phyloP scores from a whole-genome alignment of 1,284 basidiomycete species.

The Lentinula novae-zelandiae region DNA sequence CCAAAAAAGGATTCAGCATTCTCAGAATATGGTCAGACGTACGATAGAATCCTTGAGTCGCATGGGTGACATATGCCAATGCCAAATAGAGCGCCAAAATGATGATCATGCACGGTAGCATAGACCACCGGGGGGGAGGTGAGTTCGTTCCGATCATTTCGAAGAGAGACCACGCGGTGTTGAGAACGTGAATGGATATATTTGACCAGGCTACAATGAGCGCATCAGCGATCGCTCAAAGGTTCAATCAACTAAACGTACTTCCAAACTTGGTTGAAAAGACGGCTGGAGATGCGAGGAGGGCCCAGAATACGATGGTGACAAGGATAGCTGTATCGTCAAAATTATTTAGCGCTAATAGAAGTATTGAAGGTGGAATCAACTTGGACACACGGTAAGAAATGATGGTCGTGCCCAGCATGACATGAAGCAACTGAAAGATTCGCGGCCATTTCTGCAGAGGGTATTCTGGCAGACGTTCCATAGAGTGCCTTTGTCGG shows the following conservation, averaged over 20 bases:
- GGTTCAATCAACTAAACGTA: slow-evolving; percentile 23
- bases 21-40: slow-evolving; percentile 22
- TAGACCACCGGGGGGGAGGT: slow-evolving; percentile 50
- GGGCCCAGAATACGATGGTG: slow-evolving; percentile 62
- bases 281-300: slow-evolving; percentile 42
- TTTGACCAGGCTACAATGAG: slow-evolving; percentile 46
- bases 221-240: not conserved
- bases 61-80: slow-evolving; percentile 61
- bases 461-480: slow-evolving; percentile 37
- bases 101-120: slow-evolving; percentile 42
- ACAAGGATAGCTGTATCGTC: slow-evolving; percentile 54
- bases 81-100: slow-evolving; percentile 57
- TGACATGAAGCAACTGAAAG: slow-evolving; percentile 55
- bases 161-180: slow-evolving; percentile 51
- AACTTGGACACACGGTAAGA: slow-evolving; percentile 51
- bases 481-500: slow-evolving; percentile 5
- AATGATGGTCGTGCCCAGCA: slow-evolving; percentile 49
- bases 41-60: slow-evolving; percentile 62
- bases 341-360: not conserved
- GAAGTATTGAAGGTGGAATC: not conserved
- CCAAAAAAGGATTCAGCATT: not conserved
- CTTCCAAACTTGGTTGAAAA: slow-evolving; percentile 36
- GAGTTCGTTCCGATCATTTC: slow-evolving; percentile 56
- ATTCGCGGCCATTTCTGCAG: slow-evolving; percentile 55
- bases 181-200: slow-evolving; percentile 61